A percentile compares a stretch with the other conserved stretches of the same genome.
These are phyloP conservation scores for Termitomyces sp. DNA, from an alignment of 768 basidiomycete species.

Conservation along the genomic window DNA sequence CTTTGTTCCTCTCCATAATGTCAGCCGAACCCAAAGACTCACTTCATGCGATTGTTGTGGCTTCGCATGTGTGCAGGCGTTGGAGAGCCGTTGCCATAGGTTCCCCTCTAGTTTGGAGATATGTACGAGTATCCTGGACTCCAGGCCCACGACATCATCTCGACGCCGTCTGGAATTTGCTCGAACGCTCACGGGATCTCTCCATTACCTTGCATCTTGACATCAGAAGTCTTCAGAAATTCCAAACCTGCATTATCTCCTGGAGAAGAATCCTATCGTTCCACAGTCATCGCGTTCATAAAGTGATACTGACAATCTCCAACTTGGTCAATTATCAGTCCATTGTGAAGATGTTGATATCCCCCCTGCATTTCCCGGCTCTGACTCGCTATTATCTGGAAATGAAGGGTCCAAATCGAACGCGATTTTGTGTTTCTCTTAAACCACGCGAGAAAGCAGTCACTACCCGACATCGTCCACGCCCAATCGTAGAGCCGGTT, in stretches of 20 bases:
- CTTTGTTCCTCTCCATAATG: slow-evolving; percentile 5
- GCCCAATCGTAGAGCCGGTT: background rate
- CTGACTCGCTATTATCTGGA: slow-evolving; percentile 9
- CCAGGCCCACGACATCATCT: slow-evolving; percentile 1
- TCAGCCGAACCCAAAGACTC: slow-evolving; percentile 5
- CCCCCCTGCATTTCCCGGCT: slow-evolving; percentile 1
- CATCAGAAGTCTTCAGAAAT: background rate
- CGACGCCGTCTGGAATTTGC: slow-evolving; percentile 3
- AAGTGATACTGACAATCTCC: background rate
- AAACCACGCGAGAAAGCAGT: slow-evolving; percentile 1
- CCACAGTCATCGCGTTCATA: slow-evolving; percentile 5
- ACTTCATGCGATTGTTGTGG: slow-evolving; percentile 3
- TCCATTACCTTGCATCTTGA: slow-evolving; percentile 9
- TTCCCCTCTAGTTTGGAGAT: slow-evolving; percentile 15
- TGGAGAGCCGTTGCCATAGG: slow-evolving; percentile 11
- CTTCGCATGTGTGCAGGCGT: slow-evolving; percentile 12
- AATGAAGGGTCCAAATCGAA: slow-evolving; percentile 1
- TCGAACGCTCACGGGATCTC: slow-evolving; percentile 9
- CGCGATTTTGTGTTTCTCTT: slow-evolving; percentile 2
- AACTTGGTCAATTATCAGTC: background rate
- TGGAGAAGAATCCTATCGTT: background rate
- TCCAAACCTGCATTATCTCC: background rate
- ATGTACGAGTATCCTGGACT: slow-evolving; percentile 9
- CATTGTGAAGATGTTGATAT: slow-evolving; percentile 1
- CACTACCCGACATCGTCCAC: background rate